A percentile compares a stretch with the other conserved stretches of the same genome.
These are phyloP conservation scores for Trypanosoma cruzi DNA, from an alignment of 208 protist genomes.

Conservation along the genomic window DNA sequence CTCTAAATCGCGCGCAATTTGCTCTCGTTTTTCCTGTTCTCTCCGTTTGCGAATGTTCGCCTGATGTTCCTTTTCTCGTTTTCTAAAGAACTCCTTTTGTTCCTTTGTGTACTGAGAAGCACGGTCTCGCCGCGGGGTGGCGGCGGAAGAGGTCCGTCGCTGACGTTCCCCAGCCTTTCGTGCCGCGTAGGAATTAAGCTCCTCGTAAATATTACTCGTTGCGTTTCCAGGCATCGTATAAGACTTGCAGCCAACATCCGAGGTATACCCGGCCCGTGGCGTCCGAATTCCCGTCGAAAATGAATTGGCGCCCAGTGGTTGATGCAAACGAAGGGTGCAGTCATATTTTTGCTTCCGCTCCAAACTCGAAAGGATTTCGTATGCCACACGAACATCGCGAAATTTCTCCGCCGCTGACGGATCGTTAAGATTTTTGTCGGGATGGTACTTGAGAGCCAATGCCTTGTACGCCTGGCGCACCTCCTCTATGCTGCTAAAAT, in stretches of 20 bases:
- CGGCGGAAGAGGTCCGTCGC: slow-evolving; percentile 2
- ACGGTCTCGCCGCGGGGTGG: slow-evolving; percentile 10
- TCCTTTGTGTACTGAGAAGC: slow-evolving; percentile 56
- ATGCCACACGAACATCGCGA: slow-evolving; percentile 92
- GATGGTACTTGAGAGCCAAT: slow-evolving; percentile 95
- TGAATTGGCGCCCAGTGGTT: slow-evolving; percentile 17
- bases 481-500: slow-evolving; percentile 83
- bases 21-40: slow-evolving; percentile 40
- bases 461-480: slow-evolving; percentile 94
- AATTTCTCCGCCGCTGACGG: slow-evolving; percentile 84
- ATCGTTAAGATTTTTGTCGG: slow-evolving; percentile 94
- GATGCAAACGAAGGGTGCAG: slow-evolving; percentile 70
- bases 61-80: slow-evolving; percentile 65
- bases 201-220: slow-evolving; percentile 27
- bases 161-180: slow-evolving; percentile 16
- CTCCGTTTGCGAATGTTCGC: slow-evolving; percentile 37
- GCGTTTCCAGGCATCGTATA: slow-evolving; percentile 2
- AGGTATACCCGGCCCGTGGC: background rate
- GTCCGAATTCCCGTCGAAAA: slow-evolving; percentile 10
- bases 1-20: slow-evolving; percentile 55
- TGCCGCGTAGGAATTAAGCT: slow-evolving; percentile 7
- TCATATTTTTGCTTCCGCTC: slow-evolving; percentile 97
- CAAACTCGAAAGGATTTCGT: slow-evolving; percentile 95
- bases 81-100: slow-evolving; percentile 65
- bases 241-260: background rate